Percentiles rank a stretch among this genome's conserved stretches.
These are phyloP conservation scores for Fonsecaea multimorphosa DNA, from an alignment of 2,329 filamentous ascomycete genomes.

Conservation along the genomic window DNA sequence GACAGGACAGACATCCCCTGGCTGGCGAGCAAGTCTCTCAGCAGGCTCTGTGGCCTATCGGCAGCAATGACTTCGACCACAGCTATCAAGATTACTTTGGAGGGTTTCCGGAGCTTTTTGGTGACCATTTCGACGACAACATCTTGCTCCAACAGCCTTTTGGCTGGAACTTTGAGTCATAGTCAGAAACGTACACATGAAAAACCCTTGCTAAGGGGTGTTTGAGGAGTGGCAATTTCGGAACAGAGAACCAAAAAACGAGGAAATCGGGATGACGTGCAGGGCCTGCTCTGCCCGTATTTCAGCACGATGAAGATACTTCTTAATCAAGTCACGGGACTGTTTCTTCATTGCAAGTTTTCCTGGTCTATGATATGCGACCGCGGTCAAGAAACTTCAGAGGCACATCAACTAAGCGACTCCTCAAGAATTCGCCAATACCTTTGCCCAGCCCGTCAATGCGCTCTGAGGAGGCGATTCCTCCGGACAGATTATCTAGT, in stretches of 20 bases:
- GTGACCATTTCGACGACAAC: neutral
- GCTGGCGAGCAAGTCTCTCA: neutral
- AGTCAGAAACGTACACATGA: neutral
- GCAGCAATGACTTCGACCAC: neutral
- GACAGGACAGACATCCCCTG: neutral
- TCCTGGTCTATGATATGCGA: neutral
- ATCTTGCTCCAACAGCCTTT: constrained; percentile 34
- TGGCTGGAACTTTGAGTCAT: constrained; percentile 10
- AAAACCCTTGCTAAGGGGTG: neutral
- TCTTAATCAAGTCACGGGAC: neutral
- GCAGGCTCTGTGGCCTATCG: constrained; percentile 4
- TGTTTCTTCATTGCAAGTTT: neutral
- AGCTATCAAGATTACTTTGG: constrained; percentile 11
- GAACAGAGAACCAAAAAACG: no score
- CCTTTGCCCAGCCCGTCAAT: constrained; percentile 31
- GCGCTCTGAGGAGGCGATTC: constrained; percentile 20
- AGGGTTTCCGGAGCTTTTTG: constrained; percentile 4
- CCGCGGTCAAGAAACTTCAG: constrained; percentile 21
- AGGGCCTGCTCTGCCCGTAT: neutral
- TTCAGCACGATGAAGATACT: neutral
- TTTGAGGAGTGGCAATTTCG: no score
- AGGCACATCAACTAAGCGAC: constrained; percentile 23
- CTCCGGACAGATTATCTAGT: constrained; percentile 24
- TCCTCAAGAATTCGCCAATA: constrained; percentile 25
- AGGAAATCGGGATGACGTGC: no score